A percentile compares a stretch with the other conserved stretches of the same genome.
phyloP scores from a whole-genome alignment of 2,329 filamentous ascomycete species.

The Ceratocystis smalleyi region DNA sequence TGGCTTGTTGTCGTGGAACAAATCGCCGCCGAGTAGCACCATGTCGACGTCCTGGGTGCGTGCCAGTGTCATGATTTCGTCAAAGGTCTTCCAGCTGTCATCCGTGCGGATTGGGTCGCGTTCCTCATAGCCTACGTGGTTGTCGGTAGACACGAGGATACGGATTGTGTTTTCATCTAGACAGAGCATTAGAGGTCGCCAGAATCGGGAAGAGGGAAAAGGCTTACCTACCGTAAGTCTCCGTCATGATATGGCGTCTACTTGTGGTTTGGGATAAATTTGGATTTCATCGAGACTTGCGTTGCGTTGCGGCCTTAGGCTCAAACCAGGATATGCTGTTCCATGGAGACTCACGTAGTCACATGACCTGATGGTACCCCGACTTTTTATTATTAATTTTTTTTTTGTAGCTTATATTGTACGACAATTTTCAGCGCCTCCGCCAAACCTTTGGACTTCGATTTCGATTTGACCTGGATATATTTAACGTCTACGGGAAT shows the following conservation, averaged over 20 bases:
- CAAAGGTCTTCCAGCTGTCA: conserved; percentile 91
- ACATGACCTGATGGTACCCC: not conserved
- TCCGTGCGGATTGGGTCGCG: conserved; percentile 87
- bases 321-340: not conserved
- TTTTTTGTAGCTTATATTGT: not conserved
- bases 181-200: not conserved
- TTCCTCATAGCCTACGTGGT: conserved; percentile 94
- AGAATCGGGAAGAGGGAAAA: not conserved
- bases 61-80: conserved; percentile 85
- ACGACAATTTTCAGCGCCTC: not conserved
- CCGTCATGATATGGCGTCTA: not conserved
- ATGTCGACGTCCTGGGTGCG: conserved; percentile 85
- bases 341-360: not conserved
- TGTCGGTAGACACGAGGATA: conserved; percentile 87
- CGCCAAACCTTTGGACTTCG: not conserved
- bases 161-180: conserved; percentile 66
- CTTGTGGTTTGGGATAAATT: not conserved
- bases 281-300: not conserved
- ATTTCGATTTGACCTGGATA: too few species aligned
- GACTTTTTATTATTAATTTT: not conserved
- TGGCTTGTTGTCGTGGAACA: conserved; percentile 97
- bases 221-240: conserved; percentile 5
- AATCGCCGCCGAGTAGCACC: conserved; percentile 84
- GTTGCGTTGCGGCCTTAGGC: not conserved
- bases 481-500: too few species aligned